Conservation (phyloP, 768 basidiomycete genomes). For the Asterophora lycoperdoides region DNA sequence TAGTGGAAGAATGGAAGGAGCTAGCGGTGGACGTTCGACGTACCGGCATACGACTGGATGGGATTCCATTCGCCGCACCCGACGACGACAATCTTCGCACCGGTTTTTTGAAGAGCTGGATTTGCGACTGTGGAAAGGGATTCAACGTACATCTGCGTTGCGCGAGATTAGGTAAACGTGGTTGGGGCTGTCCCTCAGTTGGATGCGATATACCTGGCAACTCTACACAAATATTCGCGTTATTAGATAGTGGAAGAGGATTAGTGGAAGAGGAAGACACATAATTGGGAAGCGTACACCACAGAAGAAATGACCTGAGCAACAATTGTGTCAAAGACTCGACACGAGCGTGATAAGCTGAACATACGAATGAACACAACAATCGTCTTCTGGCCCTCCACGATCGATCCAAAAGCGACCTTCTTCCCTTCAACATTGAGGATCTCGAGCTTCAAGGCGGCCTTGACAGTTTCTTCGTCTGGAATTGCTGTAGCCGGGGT, state of each 20-base stretch:
- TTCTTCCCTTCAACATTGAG: slow-evolving; percentile 42
- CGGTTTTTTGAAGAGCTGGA: slow-evolving; percentile 36
- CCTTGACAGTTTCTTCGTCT: slow-evolving; percentile 27
- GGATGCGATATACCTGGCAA: slow-evolving; percentile 36
- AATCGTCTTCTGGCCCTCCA: slow-evolving; percentile 45
- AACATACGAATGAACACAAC: slow-evolving; percentile 60
- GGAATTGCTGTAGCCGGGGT: slow-evolving; percentile 23
- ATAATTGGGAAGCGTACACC: slow-evolving; percentile 39
- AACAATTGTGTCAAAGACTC: too few relatives aligned
- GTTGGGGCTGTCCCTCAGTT: too few relatives aligned
- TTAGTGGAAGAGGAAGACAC: neutral
- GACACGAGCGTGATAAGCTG: neutral
- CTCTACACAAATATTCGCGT: slow-evolving; percentile 18
- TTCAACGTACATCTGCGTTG: slow-evolving; percentile 42
- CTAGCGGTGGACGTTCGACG: too few relatives aligned
- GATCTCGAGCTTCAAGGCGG: slow-evolving; percentile 38
- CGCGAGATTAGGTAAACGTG: too few relatives aligned
- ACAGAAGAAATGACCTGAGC: slow-evolving; percentile 60
- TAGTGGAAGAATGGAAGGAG: too few relatives aligned
- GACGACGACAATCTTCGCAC: slow-evolving; percentile 42
- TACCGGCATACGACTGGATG: slow-evolving; percentile 48
- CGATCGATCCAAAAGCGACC: slow-evolving; percentile 50
- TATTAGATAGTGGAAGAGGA: neutral
- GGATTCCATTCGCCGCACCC: slow-evolving; percentile 58
- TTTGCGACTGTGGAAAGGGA: slow-evolving; percentile 40